Conservation (phyloP, 1,139 yeast genomes). For the Kodamaea anthophila region DNA sequence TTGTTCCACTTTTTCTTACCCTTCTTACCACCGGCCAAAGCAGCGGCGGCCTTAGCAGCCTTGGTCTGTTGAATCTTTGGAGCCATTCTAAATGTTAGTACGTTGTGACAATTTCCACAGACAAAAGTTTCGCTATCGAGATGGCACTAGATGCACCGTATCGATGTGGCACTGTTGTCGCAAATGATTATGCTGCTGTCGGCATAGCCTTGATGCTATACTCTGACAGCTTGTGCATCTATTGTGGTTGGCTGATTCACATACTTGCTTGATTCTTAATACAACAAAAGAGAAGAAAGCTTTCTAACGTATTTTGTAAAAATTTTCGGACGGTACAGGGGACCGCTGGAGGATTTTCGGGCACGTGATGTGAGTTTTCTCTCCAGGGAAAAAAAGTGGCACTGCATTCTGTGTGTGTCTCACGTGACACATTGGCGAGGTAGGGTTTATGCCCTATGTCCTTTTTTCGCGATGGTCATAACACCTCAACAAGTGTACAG, state of each 20-base stretch:
- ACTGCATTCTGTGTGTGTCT: too few relatives aligned
- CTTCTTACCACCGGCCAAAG: conserved; percentile 99
- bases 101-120: not conserved
- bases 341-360: conserved; percentile 5
- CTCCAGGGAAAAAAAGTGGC: too few relatives aligned
- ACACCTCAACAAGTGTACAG: conserved; percentile 2
- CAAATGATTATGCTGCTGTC: not conserved
- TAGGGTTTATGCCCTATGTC: conserved; percentile 11
- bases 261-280: conserved; percentile 16
- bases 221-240: not conserved
- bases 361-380: conserved; percentile 5
- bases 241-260: conserved; percentile 6
- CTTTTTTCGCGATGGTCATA: conserved; percentile 6
- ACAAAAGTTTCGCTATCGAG: not conserved
- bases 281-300: conserved; percentile 8
- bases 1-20: conserved; percentile 99
- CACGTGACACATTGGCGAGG: not conserved
- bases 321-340: conserved; percentile 10
- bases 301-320: conserved; percentile 10
- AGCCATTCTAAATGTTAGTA: conserved; percentile 72
- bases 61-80: conserved; percentile 99
- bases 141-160: too few relatives aligned
- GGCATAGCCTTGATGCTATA: not conserved
- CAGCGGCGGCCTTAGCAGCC: conserved; percentile 99
- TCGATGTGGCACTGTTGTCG: not conserved